Base-by-base conservation (phyloP, 345 rosid species). In the Boechera retrofracta region DNA sequence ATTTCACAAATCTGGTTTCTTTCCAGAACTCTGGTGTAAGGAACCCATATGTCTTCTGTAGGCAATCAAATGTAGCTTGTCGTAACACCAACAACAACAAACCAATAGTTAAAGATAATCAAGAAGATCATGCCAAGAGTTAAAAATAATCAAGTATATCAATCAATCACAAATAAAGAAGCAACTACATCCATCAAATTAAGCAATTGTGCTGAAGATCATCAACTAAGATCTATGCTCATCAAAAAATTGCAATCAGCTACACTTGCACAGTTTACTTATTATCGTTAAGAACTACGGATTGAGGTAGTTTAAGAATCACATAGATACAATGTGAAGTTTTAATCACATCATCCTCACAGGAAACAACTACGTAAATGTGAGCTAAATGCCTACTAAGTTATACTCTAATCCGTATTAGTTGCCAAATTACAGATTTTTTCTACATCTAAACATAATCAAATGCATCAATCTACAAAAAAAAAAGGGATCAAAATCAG, bases 11-110 rank as follows among this genome's bases (percentile, higher is more conserved):
- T 16, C 78, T 84, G 0, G 92, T 88, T 35, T 88, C 92, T 78
- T 61, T 89, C 95, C 93, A 90, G 74, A 90, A 86, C 57, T 90
- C 92, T 5, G 92, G 95, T 15, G 95, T 88, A 61, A 90, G 80
- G 95, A 88, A 90, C 10, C 95, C 93, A 29, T 88, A 88, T 61
- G 24, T 21, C 24, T 21, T 21, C 24, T 21, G 24, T 21, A 1
- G 24, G 24, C 24, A 21, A 21, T 21, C 24, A 21, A 21, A 1
- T 21, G 24, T 21, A 21, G 24, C 24, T 0, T 21, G 1, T 21
- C 24, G 24, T 21, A 21, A 21, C 24, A 1, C 24, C 24, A 21
- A 21, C 24, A 21, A 21, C 24, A 21, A 21, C 1, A 21, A 21
- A 21, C 24, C 1, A 21, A 21, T 0, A 1, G 1, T 21, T 21